These are phyloP conservation scores for Gracilaria gracilis DNA, from an alignment of 23 red algal species.

Conservation along the genomic window DNA sequence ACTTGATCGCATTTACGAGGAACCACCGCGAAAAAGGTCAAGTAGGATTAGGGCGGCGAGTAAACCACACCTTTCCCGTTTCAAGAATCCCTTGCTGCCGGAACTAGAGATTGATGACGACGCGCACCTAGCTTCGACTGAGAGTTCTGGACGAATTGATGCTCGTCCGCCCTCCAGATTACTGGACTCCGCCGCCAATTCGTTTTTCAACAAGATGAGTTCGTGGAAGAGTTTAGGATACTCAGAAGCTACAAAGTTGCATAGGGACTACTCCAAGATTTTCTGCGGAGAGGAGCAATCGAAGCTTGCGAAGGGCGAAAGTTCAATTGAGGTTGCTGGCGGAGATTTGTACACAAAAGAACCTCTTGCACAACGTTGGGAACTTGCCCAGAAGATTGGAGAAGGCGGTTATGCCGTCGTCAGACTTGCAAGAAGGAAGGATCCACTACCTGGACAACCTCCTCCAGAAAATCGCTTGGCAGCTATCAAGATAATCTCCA, in stretches of 20 bases:
- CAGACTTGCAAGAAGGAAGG: constrained; percentile 38
- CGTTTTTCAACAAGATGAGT: constrained; percentile 60
- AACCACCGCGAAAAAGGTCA: neutral
- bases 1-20: constrained; percentile 19
- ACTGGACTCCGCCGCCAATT: constrained; percentile 45
- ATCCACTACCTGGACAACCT: constrained; percentile 27
- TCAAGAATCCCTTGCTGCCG: constrained; percentile 26
- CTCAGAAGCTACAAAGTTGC: constrained; percentile 48
- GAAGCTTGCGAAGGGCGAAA: constrained; percentile 46
- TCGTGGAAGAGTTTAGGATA: constrained; percentile 58
- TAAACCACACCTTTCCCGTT: neutral
- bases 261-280: constrained; percentile 64
- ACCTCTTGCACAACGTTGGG: constrained; percentile 54
- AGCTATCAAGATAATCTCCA: constrained; percentile 79
- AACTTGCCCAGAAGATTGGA: constrained; percentile 54
- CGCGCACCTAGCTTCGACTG: constrained; percentile 5
- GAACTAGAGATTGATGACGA: constrained; percentile 46
- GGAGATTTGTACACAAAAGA: constrained; percentile 56
- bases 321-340: constrained; percentile 65
- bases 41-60: neutral
- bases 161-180: constrained; percentile 45
- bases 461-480: constrained; percentile 41
- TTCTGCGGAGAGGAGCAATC: constrained; percentile 54
- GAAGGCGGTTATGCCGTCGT: constrained; percentile 72
- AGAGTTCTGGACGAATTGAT: constrained; percentile 47